Evolutionary conservation across 2,329 filamentous ascomycete genomes (phyloP), one percentile per base, ranked within the genome.

Genomic region (Cladosporium austrohemisphaericum): DNA sequence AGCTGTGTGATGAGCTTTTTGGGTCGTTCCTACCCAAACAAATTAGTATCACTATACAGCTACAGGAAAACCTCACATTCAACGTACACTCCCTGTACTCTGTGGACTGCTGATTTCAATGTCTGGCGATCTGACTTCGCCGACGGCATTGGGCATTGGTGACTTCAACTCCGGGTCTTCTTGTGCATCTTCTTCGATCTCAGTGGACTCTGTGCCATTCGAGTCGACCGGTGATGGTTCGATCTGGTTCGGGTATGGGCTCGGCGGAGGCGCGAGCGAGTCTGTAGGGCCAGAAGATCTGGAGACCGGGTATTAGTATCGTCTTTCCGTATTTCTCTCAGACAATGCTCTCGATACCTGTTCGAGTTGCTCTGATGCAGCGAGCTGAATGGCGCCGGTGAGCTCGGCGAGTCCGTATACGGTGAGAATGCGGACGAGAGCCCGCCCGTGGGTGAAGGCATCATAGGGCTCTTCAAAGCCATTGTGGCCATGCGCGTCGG

Each of bases 211-310:
- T 19, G 88, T 93, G 52, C 87, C 86, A 64, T 87, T 91, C 31
- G 88, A 93, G 43, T 89, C 90, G 19, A 92, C 87, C 6, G 88
- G 88, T 14, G 88, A 92, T 8, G 88, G 88, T 32, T 88, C 87
- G 46, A 90, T 84, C 57, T 54, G 85, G 76, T 68, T 81, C 78
- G 64, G 79, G 68, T 74, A 85, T 23, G 73, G 74, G 55, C 71
- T 75, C 13, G 69, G 67, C 29, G 71, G 73, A 32, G 72, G 73
- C 36, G 70, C 64, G 44, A 76, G 68, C 57, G 72, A 71, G 60
- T 75, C 72, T 50, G 65, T 68, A 45, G 63, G 60, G 70, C 74
- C 65, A 50, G 71, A 72, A 45, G 72, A 69, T 60, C 73, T 71
- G 59, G 52, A 65, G 61, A 65, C 57, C 59, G 55, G 50, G 19